Conservation (phyloP, 768 basidiomycete species). For the Xerocomellus dryophilus region DNA sequence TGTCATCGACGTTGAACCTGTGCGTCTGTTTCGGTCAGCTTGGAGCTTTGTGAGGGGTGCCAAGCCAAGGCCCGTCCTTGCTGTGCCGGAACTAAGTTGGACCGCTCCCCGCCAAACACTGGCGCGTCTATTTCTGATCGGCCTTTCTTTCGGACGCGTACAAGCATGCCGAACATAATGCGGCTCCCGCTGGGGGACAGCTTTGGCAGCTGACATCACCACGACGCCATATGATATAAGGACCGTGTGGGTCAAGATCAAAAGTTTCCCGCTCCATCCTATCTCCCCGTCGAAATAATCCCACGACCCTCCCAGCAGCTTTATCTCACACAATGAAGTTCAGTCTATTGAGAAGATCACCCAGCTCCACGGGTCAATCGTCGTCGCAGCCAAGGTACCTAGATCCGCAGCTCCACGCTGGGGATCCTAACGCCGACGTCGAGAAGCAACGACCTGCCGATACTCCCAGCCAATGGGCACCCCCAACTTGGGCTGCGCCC, state of each 20-base stretch:
- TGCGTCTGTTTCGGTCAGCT: background rate
- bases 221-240: background rate
- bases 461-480: background rate
- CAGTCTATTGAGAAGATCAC: conserved; percentile 4
- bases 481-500: conserved; percentile 7
- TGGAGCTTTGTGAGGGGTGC: background rate
- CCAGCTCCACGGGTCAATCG: background rate
- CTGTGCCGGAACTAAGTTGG: background rate
- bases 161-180: background rate
- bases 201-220: background rate
- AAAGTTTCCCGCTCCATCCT: background rate
- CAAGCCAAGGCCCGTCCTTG: too few species aligned
- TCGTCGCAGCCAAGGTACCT: conserved; percentile 8
- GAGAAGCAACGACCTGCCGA: conserved; percentile 1
- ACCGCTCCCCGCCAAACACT: background rate
- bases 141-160: background rate
- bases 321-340: conserved; percentile 2
- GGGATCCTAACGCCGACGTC: background rate
- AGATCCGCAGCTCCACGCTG: conserved; percentile 6
- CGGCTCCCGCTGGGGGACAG: background rate
- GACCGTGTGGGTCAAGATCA: too few species aligned
- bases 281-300: background rate
- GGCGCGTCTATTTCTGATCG: conserved; percentile 3
- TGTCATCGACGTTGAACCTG: background rate
- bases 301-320: background rate